Base-by-base conservation (phyloP, 2,329 filamentous ascomycete genomes). In the Sodiomyces alkalinus region DNA sequence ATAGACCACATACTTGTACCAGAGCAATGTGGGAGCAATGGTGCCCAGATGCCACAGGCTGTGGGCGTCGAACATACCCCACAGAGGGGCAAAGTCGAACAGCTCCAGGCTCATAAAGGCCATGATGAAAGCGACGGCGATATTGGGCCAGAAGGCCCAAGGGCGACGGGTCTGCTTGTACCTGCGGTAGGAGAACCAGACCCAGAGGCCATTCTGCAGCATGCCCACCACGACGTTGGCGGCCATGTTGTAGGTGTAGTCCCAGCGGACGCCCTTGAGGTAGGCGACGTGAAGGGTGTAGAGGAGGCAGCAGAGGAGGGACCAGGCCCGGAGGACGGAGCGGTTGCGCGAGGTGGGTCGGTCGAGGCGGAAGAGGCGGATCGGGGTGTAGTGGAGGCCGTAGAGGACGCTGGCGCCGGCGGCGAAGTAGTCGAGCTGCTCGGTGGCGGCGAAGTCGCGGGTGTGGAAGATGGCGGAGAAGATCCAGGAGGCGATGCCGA, bases 171-270 rank as follows among this genome's bases (percentile, higher is more conserved):
- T 70, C 50, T 73, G 72, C 38, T 64, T 61, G 54, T 87, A 96
- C 41, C 76, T 68, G 39, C 60, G 58, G 41, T 80, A 70, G 48
- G 80, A 86, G 54, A 92, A 94, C 52, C 70, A 79, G 23, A 66
- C 80, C 90, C 90, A 96, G 33, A 96, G 56, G 4, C 75, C 29
- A 44, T 96, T 93, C 47, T 85, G 77, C 4, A 86, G 51, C 22
- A 85, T 60, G 4, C 90, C 90, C 8, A 80, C 70, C 3, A 68
- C 72, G 13, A 98, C 80, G 45, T 96, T 98, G 28, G 86, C 90
- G 2, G 79, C 74, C 85, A 98, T 96, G 50, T 98, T 98, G 58
- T 98, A 98, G 5, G 78, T 80, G 51, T 98, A 98, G 52, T 96
- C 80, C 80, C 90, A 98, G 12, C 65, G 62, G 62, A 86, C 81